Conservation (phyloP, 805 yeast genomes). For the Pichia eremophila region DNA sequence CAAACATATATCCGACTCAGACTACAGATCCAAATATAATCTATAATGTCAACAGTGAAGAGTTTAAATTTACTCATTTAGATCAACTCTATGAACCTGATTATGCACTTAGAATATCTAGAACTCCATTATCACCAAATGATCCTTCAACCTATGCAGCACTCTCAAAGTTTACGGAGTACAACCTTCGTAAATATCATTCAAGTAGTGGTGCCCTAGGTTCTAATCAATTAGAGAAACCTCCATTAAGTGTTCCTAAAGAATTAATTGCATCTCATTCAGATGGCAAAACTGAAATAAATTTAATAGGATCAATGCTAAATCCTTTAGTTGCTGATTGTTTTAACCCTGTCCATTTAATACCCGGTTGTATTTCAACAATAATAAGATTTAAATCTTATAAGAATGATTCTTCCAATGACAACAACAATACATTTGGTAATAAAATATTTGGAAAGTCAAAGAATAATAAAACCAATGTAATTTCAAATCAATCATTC, state of each 20-base stretch:
- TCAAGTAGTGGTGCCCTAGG: constrained; percentile 28
- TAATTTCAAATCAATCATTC: background rate
- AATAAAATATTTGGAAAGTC: constrained; percentile 4
- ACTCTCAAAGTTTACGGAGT: constrained; percentile 40
- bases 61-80: constrained; percentile 25
- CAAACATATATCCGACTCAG: constrained; percentile 26
- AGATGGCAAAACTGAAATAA: constrained; percentile 25
- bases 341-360: constrained; percentile 40
- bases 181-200: constrained; percentile 29
- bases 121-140: constrained; percentile 28
- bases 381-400: constrained; percentile 14
- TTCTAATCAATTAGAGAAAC: constrained; percentile 33
- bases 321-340: constrained; percentile 47
- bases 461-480: background rate
- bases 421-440: background rate
- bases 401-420: background rate
- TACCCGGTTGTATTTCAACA: constrained; percentile 40
- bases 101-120: constrained; percentile 24
- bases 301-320: constrained; percentile 42
- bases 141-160: constrained; percentile 46
- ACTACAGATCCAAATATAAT: constrained; percentile 27
- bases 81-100: constrained; percentile 26
- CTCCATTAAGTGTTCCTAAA: constrained; percentile 24
- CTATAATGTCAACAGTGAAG: constrained; percentile 20
- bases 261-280: constrained; percentile 25